These are phyloP conservation scores for Colletotrichum phormii DNA, from an alignment of 2,329 filamentous ascomycete species.

Conservation along the genomic window DNA sequence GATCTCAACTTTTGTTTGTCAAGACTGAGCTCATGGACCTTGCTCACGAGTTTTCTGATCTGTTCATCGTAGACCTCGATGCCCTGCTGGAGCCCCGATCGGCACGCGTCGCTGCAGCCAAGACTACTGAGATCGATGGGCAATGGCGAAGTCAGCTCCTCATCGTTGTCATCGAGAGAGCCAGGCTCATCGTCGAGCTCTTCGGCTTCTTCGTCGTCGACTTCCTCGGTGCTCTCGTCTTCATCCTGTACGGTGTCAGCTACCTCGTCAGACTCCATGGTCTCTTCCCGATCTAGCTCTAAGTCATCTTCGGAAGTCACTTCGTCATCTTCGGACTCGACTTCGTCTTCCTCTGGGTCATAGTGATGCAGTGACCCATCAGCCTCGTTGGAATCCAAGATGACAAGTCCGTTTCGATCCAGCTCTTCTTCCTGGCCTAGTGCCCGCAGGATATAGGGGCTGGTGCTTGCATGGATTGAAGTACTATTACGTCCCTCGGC, in stretches of 20 bases:
- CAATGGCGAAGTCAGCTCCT: background rate
- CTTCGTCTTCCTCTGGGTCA: conserved; percentile 27
- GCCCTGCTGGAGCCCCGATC: background rate
- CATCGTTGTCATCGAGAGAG: background rate
- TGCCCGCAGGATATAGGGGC: background rate
- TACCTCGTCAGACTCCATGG: background rate
- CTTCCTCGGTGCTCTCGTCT: background rate
- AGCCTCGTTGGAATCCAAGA: background rate
- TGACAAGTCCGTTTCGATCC: background rate
- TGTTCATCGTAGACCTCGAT: background rate
- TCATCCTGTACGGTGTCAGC: background rate
- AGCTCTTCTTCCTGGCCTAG: background rate
- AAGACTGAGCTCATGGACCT: background rate
- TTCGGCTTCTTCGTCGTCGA: background rate
- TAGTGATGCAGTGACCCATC: background rate
- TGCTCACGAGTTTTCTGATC: background rate
- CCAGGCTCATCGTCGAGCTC: background rate
- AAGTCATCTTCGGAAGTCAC: background rate
- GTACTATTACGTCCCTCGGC: too few species aligned
- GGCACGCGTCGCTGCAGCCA: conserved; percentile 14
- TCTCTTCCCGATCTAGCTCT: background rate
- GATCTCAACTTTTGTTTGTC: background rate
- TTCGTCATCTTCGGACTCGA: conserved; percentile 25
- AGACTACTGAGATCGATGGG: background rate
- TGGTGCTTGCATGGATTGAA: background rate